Evolutionary conservation across 176 grass and related monocot species (phyloP).

Genomic region (Carex pumila): DNA sequence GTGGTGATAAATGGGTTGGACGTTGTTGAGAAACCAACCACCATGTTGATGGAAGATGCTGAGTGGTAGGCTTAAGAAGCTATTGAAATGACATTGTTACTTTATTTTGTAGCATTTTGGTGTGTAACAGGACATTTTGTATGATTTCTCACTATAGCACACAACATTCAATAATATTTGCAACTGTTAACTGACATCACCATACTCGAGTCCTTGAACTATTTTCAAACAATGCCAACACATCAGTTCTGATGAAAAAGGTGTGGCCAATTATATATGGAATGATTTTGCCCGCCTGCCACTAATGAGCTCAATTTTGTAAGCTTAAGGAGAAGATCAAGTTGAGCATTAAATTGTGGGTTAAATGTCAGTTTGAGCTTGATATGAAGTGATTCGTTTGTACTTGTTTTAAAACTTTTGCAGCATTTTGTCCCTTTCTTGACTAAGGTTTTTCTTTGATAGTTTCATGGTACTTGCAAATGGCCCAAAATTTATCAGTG

Average conservation of each 20-base stretch:
- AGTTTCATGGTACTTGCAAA: not conserved
- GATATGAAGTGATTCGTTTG: not conserved
- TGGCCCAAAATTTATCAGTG: not conserved
- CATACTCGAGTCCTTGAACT: not conserved
- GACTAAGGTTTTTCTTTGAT: not conserved
- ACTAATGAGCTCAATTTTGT: not conserved
- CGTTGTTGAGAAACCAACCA: slow-evolving; percentile 68
- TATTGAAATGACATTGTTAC: slow-evolving; percentile 1
- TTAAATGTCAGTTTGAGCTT: not conserved
- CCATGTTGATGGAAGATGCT: slow-evolving; percentile 51
- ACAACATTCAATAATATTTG: slow-evolving; percentile 14
- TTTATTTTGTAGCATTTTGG: not conserved
- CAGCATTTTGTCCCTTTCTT: not conserved
- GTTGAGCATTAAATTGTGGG: not conserved
- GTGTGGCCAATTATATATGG: not conserved
- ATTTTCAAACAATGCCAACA: not conserved
- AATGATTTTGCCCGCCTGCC: not conserved
- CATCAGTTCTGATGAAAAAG: not conserved
- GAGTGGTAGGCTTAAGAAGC: slow-evolving; percentile 44
- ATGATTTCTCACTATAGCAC: slow-evolving; percentile 3
- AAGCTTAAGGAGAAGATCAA: not conserved
- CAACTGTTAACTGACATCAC: not conserved
- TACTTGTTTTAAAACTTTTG: not conserved
- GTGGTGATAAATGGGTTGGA: slow-evolving; percentile 74
- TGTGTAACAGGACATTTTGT: not conserved